A percentile compares a stretch with the other conserved stretches of the same genome.
These are phyloP conservation scores for Chlamydomonas sphaeroides DNA, from an alignment of 139 green algal genomes.

Conservation along the genomic window DNA sequence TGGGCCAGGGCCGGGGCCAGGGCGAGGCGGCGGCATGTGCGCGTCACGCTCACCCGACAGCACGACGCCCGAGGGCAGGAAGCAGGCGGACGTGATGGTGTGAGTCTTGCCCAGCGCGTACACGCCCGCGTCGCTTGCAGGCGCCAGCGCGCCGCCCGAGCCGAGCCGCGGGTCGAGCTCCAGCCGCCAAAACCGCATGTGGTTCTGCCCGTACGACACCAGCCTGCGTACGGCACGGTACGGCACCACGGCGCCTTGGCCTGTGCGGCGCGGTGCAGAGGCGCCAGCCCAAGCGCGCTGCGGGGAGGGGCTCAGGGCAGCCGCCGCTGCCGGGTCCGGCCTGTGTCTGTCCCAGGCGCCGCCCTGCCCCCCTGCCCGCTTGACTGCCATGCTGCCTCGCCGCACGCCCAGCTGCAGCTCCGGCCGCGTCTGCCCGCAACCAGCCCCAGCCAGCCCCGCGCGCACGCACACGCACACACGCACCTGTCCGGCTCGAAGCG, in stretches of 20 bases:
- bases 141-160: background rate
- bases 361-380: background rate
- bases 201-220: slow-evolving; percentile 69
- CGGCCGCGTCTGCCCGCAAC: background rate
- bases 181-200: slow-evolving; percentile 70
- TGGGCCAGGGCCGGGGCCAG: too few species aligned
- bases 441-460: background rate
- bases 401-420: too few species aligned
- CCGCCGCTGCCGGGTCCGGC: too few species aligned
- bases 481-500: slow-evolving; percentile 58
- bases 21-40: too few species aligned
- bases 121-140: background rate
- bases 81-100: slow-evolving; percentile 56
- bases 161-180: background rate
- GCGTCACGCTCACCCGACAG: slow-evolving; percentile 52
- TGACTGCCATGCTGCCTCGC: background rate
- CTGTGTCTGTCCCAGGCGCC: too few species aligned
- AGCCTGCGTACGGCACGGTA: too few species aligned
- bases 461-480: background rate
- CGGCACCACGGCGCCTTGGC: too few species aligned
- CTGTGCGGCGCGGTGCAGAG: too few species aligned
- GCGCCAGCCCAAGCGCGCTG: too few species aligned
- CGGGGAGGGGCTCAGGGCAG: too few species aligned
- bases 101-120: slow-evolving; percentile 58
- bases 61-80: slow-evolving; percentile 60